Percentiles rank a stretch among this genome's conserved stretches.
These are phyloP conservation scores for Sclerotinia sclerotiorum DNA, from an alignment of 2,329 filamentous ascomycete species.

Conservation along the genomic window DNA sequence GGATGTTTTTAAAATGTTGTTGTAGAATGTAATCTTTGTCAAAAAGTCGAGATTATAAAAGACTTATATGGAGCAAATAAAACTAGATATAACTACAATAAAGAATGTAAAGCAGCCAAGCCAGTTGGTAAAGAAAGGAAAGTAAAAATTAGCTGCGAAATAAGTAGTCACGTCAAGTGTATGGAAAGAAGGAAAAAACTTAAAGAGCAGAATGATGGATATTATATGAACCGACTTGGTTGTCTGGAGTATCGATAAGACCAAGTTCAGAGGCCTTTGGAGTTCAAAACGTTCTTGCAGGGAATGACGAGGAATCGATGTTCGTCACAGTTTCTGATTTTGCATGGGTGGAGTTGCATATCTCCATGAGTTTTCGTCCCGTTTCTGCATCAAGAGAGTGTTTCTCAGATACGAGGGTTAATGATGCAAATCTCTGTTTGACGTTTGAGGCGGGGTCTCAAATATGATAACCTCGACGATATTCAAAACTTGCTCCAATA, in stretches of 20 bases:
- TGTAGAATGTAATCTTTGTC: slow-evolving; percentile 46
- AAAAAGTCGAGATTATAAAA: slow-evolving; percentile 28
- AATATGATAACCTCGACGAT: slow-evolving; percentile 15
- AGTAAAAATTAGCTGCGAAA: slow-evolving; percentile 43
- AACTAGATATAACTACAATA: slow-evolving; percentile 43
- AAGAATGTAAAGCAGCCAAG: slow-evolving; percentile 54
- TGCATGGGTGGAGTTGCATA: slow-evolving; percentile 40
- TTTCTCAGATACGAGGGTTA: slow-evolving; percentile 37
- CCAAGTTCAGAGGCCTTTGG: background rate
- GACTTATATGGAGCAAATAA: slow-evolving; percentile 33
- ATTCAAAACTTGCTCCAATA: background rate
- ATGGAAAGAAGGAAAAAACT: slow-evolving; percentile 34
- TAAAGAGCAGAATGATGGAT: slow-evolving; percentile 28
- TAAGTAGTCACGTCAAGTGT: slow-evolving; percentile 40
- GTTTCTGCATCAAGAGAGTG: slow-evolving; percentile 39
- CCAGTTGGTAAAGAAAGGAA: slow-evolving; percentile 53
- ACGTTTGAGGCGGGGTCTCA: slow-evolving; percentile 33
- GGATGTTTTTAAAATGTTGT: slow-evolving; percentile 43
- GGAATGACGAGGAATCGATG: slow-evolving; percentile 30
- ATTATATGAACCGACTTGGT: slow-evolving; percentile 38
- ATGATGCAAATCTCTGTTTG: slow-evolving; percentile 34
- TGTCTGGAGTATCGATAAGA: slow-evolving; percentile 33
- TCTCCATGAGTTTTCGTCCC: slow-evolving; percentile 37
- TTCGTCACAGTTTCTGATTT: slow-evolving; percentile 41
- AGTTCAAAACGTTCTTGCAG: slow-evolving; percentile 20